A percentile compares a stretch with the other conserved stretches of the same genome.
Conservation (phyloP, 148 eudicot species). For the Simmondsia chinensis region DNA sequence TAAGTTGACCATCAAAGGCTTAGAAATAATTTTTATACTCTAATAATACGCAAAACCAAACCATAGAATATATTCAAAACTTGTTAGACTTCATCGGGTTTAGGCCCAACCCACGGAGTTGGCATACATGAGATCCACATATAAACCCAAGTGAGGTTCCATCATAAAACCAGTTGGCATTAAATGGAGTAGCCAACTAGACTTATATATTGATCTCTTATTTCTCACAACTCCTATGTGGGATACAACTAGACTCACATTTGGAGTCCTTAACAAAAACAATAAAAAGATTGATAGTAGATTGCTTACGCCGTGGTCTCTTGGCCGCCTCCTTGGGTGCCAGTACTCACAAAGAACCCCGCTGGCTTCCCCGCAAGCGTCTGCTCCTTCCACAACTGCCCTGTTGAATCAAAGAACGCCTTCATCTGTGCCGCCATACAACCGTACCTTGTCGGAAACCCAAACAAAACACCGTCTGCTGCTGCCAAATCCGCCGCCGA, state of each 20-base stretch:
- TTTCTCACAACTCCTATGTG: no score
- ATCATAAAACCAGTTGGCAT: no score
- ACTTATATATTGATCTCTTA: no score
- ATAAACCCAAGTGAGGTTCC: no score
- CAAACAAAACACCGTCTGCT: slow-evolving; percentile 73
- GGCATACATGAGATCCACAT: no score
- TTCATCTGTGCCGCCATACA: slow-evolving; percentile 96
- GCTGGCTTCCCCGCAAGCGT: slow-evolving; percentile 83
- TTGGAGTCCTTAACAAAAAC: neutral
- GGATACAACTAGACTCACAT: neutral
- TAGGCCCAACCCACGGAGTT: no score
- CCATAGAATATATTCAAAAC: no score
- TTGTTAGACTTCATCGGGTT: no score
- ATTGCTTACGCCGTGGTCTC: slow-evolving; percentile 88
- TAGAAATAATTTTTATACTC: no score
- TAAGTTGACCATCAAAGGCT: no score
- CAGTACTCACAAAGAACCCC: slow-evolving; percentile 86
- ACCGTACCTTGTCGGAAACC: slow-evolving; percentile 92
- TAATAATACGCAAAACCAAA: no score
- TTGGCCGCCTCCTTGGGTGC: slow-evolving; percentile 95
- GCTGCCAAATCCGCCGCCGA: slow-evolving; percentile 28
- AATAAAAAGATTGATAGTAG: neutral
- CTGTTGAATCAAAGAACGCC: slow-evolving; percentile 86
- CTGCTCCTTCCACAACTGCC: slow-evolving; percentile 75
- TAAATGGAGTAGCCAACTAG: no score